Conservation (phyloP, 2,329 filamentous ascomycete species). For the Apiospora kogelbergensis region DNA sequence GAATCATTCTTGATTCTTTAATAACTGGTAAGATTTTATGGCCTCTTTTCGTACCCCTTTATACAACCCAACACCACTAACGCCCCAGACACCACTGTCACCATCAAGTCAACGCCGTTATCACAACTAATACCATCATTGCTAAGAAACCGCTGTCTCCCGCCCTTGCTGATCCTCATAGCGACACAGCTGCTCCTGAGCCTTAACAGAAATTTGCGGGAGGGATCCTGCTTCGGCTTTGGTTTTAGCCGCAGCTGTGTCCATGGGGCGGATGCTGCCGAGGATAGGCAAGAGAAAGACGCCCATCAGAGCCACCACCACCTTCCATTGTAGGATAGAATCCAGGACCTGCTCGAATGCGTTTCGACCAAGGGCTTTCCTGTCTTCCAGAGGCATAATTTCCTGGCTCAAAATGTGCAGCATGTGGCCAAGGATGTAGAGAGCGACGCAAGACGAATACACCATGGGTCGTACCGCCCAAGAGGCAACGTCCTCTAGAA, state of each 20-base stretch:
- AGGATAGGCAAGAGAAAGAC: neutral
- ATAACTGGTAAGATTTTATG: too few relatives aligned
- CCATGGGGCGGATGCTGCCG: neutral
- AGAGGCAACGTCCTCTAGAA: neutral
- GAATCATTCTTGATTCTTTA: too few relatives aligned
- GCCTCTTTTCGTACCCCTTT: too few relatives aligned
- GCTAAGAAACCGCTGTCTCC: neutral
- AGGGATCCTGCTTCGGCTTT: neutral
- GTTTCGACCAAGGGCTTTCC: neutral
- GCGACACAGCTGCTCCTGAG: neutral
- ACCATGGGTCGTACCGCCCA: neutral
- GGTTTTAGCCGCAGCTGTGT: neutral
- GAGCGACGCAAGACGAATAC: neutral
- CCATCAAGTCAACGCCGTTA: too few relatives aligned
- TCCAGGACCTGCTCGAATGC: neutral
- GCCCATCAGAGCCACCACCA: neutral
- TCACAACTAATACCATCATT: too few relatives aligned
- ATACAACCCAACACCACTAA: too few relatives aligned
- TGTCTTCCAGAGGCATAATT: neutral
- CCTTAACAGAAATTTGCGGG: neutral
- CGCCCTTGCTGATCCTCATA: neutral
- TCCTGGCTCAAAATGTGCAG: neutral
- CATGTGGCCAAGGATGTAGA: neutral
- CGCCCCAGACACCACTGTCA: too few relatives aligned
- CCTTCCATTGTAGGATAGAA: neutral